Conservation (phyloP, 1,139 yeast genomes). For the Blastobotrys raffinosifermentans region DNA sequence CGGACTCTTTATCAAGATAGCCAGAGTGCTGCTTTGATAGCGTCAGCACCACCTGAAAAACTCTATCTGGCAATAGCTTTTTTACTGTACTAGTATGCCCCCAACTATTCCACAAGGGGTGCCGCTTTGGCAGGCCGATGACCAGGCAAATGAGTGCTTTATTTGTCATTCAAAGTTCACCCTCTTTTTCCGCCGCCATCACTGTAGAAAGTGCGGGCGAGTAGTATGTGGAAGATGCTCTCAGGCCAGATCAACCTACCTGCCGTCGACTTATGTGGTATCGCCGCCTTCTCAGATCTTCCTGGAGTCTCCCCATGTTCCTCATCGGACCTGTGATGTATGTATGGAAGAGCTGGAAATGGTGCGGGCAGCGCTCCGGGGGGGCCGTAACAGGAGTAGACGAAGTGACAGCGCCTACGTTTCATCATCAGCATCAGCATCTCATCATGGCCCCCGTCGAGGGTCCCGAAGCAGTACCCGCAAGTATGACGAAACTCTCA, state of each 20-base stretch:
- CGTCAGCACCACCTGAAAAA: too few relatives aligned
- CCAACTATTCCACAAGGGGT: constrained; percentile 24
- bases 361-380: constrained; percentile 38
- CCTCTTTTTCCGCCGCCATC: constrained; percentile 77
- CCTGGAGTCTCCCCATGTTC: constrained; percentile 45
- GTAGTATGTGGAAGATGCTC: constrained; percentile 71
- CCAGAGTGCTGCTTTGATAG: too few relatives aligned
- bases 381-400: constrained; percentile 4
- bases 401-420: too few relatives aligned
- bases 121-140: constrained; percentile 79
- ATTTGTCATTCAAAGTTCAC: constrained; percentile 56
- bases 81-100: too few relatives aligned
- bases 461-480: constrained; percentile 8
- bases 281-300: constrained; percentile 43
- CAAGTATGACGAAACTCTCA: constrained; percentile 23
- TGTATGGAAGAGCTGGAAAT: constrained; percentile 60
- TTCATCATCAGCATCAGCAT: too few relatives aligned
- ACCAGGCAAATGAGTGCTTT: constrained; percentile 51
- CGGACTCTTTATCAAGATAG: too few relatives aligned
- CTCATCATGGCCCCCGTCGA: constrained; percentile 1
- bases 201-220: constrained; percentile 78
- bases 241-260: constrained; percentile 39
- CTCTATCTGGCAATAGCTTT: too few relatives aligned
- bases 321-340: constrained; percentile 64
- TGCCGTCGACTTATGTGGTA: constrained; percentile 46